These are phyloP conservation scores for Trichoderma sp. DNA, from an alignment of 2,329 filamentous ascomycete genomes.

Conservation along the genomic window DNA sequence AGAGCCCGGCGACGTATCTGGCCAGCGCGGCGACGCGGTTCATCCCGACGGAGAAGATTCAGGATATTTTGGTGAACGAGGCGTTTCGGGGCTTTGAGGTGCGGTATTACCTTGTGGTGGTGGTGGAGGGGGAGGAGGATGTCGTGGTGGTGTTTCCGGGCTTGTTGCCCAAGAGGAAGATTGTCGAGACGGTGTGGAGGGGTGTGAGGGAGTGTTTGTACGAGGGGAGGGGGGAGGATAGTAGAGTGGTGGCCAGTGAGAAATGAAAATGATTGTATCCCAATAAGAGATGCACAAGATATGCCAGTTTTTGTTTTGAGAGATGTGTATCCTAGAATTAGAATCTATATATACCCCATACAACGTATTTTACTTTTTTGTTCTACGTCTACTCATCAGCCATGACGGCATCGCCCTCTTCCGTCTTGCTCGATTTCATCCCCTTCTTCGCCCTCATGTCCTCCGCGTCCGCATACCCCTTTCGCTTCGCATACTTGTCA, in stretches of 20 bases:
- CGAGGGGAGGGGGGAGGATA: slow-evolving; percentile 48
- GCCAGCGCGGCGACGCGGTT: slow-evolving; percentile 54
- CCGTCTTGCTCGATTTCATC: slow-evolving; percentile 39
- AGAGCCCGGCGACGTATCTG: slow-evolving; percentile 65
- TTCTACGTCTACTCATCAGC: slow-evolving; percentile 16
- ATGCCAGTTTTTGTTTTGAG: background rate
- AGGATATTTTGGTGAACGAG: slow-evolving; percentile 93
- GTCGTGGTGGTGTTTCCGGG: slow-evolving; percentile 94
- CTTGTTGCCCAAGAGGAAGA: slow-evolving; percentile 71
- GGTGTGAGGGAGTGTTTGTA: slow-evolving; percentile 82
- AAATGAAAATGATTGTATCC: slow-evolving; percentile 11
- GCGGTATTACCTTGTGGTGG: slow-evolving; percentile 83
- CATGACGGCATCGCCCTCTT: slow-evolving; percentile 27
- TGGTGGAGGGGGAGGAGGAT: slow-evolving; percentile 86
- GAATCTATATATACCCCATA: slow-evolving; percentile 7
- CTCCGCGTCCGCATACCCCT: slow-evolving; percentile 58
- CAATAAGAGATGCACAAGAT: background rate
- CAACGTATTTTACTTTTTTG: background rate
- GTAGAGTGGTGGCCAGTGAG: slow-evolving; percentile 35
- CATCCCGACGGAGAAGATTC: slow-evolving; percentile 90
- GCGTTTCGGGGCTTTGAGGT: slow-evolving; percentile 93
- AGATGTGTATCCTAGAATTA: background rate
- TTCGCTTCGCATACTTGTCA: slow-evolving; percentile 63
- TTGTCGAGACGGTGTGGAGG: slow-evolving; percentile 89
- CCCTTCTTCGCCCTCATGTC: slow-evolving; percentile 49